phyloP scores from a whole-genome alignment of 345 rosid species.

The Psidium guajava region DNA sequence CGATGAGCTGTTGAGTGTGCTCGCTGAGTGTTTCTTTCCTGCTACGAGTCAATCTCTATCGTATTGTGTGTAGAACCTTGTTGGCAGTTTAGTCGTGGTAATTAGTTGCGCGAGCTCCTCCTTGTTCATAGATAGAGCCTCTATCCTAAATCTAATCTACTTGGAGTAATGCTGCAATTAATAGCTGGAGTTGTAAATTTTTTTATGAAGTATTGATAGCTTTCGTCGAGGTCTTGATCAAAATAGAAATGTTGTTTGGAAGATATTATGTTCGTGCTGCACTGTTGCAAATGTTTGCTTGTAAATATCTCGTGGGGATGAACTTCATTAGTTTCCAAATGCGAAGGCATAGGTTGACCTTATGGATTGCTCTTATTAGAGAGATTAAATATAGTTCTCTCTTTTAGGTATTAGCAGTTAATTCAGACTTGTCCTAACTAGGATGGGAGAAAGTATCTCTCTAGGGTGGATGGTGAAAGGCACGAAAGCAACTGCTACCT shows the following conservation, averaged over 20 bases:
- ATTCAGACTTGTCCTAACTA: background rate
- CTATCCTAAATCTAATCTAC: background rate
- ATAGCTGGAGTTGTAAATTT: background rate
- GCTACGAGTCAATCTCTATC: background rate
- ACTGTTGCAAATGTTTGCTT: background rate
- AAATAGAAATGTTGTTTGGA: background rate
- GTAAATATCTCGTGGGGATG: background rate
- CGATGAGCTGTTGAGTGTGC: background rate
- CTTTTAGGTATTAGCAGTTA: background rate
- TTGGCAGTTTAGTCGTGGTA: background rate
- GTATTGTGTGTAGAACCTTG: background rate
- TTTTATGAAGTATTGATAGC: background rate
- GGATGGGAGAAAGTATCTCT: background rate
- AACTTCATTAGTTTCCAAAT: background rate
- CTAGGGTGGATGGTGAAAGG: background rate
- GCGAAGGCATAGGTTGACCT: background rate
- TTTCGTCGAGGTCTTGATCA: background rate
- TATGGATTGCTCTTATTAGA: background rate
- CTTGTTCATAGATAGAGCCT: background rate
- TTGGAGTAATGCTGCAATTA: background rate
- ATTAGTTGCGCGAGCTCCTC: background rate
- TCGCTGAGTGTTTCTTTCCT: background rate
- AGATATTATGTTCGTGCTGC: background rate
- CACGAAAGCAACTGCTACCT: background rate
- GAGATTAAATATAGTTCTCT: background rate